A percentile compares a stretch with the other conserved stretches of the same genome.
Conservation (phyloP, 2,329 filamentous ascomycete genomes). For the Periconia sp. region DNA sequence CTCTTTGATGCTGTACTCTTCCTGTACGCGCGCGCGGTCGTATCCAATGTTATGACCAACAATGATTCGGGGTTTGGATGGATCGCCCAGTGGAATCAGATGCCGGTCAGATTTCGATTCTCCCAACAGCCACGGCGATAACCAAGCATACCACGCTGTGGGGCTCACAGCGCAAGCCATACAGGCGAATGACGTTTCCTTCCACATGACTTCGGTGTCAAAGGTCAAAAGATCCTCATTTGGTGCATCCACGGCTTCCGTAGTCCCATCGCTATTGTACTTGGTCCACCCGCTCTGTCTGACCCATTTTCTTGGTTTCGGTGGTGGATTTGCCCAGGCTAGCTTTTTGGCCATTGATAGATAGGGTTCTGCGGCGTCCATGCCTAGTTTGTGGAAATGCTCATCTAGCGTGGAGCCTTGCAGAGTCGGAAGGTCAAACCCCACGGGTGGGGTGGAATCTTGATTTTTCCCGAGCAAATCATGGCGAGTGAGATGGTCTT, state of each 20-base stretch:
- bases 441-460: conserved; percentile 71
- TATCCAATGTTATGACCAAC: conserved; percentile 97
- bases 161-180: conserved; percentile 95
- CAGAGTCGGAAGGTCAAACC: conserved; percentile 79
- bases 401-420: conserved; percentile 84
- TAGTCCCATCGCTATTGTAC: conserved; percentile 73
- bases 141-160: conserved; percentile 94
- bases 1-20: conserved; percentile 86
- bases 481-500: conserved; percentile 80
- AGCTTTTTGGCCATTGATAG: conserved; percentile 75
- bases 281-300: conserved; percentile 89
- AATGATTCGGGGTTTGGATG: conserved; percentile 70
- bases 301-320: conserved; percentile 72
- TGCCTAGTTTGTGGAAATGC: conserved; percentile 86
- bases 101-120: conserved; percentile 78
- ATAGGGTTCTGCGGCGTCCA: conserved; percentile 85
- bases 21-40: conserved; percentile 81
- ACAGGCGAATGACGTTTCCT: conserved; percentile 85
- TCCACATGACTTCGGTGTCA: conserved; percentile 96
- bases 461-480: conserved; percentile 89
- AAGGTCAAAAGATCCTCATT: conserved; percentile 84
- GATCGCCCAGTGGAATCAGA: conserved; percentile 83
- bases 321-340: conserved; percentile 60
- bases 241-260: conserved; percentile 74
- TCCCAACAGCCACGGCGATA: conserved; percentile 90